Evolutionary conservation across 305 asterid genomes (phyloP), one percentile per base, ranked within the genome.

Genomic region (Solanum hybrid): DNA sequence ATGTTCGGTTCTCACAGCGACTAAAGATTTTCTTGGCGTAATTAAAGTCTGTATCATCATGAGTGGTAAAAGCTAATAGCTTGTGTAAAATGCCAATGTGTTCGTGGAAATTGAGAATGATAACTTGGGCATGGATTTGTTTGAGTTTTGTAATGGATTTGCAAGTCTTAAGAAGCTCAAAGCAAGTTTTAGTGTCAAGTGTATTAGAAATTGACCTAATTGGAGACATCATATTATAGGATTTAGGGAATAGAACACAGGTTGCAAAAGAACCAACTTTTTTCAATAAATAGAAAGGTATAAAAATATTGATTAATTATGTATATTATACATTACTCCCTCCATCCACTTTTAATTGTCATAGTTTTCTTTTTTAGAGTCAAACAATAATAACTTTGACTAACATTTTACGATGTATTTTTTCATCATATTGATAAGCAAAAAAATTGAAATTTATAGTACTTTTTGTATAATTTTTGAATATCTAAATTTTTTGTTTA

Each of bases 61-160:
- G n/a, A 35, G 85, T 78, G 7, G 86, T 40, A 86, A 93, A 94
- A 45, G 93, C 96, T 93, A 97, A 92, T 80, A 97, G 89, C 94
- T 97, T 96, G 94, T 95, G 98, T 76, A 95, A 88, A 88, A 94
- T 91, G 91, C 94, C 94, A 26, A 94, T 93, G 92, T 94, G 94
- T 60, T 78, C 89, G 89, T 93, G 95, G 89, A 92, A 92, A 89
- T 98, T 98, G 38, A 92, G 90, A 40, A 90, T 89, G 94, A 93
- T 92, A 90, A 94, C 88, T 45, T 92, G 96, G 64, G 97, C 94
- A 14, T 96, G 99, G 88, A 97, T 95, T 94, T 96, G 95, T 88
- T 85, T 88, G 89, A 95, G 89, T 64, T 94, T 93, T 73, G 77
- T 29, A 90, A 91, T 89, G 90, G 94, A 95, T 91, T 93, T 95